Evolutionary conservation across 23 red algal species (phyloP), one percentile per base, ranked within the genome.

Genomic region (Gracilaria caudata): DNA sequence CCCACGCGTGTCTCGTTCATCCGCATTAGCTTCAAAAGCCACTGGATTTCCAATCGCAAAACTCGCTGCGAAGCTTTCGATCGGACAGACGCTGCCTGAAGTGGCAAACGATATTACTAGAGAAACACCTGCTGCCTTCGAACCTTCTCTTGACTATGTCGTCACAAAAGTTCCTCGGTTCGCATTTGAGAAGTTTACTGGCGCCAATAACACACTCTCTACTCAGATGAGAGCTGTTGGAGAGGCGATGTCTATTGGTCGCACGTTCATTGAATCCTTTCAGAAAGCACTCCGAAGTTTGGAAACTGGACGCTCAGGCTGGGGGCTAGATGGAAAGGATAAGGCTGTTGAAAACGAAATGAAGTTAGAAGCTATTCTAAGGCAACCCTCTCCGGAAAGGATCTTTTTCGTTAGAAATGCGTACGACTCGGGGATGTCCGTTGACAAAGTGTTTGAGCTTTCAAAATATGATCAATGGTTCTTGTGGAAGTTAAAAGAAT

Each of bases 131-230:
- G 97, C 97, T 40, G 73, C 76, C 10, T 99, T 99, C 81, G 97
- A 99, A 75, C 97, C 97, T 11, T 64, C 93, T 39, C 82, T 99
- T 51, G 97, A 99, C 74, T 99, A 99, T 81, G 79, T 99, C 25
- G 97, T 99, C n/a, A 92, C 87, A n/a, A 99, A 99, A 85, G 91
- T 99, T 78, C 97, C 97, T 41, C 73, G 97, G 17, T 99, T 99
- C 51, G 89, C 97, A 3, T 99, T 99, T 93, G 97, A 99, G 81
- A 99, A 99, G 86, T 99, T 99, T 61, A 88, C 65, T 37, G 97
- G 97, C n/a, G 70, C 89, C 2, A 80, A 37, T 13, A 59, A 95
- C 58, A 87, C 87, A 8, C 78, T 99, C 5, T 94, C 82, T 0
- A 99, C 97, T 19, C 97, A 99, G 58, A 99, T 99, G 97, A 57